Evolutionary conservation across 2,329 filamentous ascomycete genomes (phyloP), one percentile per base, ranked within the genome.

Genomic region (Chrysosphaeria jannelii): DNA sequence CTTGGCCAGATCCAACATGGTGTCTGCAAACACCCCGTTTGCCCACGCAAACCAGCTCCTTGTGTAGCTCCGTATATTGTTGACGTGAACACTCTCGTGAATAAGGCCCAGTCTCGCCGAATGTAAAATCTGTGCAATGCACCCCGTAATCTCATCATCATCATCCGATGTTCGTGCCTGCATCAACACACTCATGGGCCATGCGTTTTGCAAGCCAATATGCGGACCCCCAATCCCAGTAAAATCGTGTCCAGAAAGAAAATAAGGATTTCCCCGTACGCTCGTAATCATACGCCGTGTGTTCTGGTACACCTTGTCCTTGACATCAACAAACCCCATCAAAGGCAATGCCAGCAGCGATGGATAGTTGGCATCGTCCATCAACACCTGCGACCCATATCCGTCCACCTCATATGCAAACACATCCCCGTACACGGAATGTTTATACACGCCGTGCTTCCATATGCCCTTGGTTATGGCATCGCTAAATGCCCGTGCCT

Each of bases 21-120:
- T 74, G 46, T 81, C 69, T 8, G 72, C 70, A 43, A 79, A 85
- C n/a, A 88, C 59, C 0, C 69, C 75, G 38, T 85, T 85, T 9
- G 74, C 72, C 75, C 75, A 85, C 1, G 74, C 68, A 39, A 85
- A 88, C 29, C 27, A 45, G 40, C 41, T 36, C 44, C 65, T 44
- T 9, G 64, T 69, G 39, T 65, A 71, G 12, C 56, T 47, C 19
- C 42, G 46, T 15, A 50, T 42, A 25, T 48, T 45, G 23, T 59
- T 50, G 12, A 70, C 64, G 34, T 66, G 52, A 24, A 74, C 51
- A 31, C 61, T 65, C 43, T 74, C 67, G 35, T 74, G 64, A 8
- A 72, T 49, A 28, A 74, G 39, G 0, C 67, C 66, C 13, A 66
- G 45, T n/a, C 47, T 45, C 31, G 56, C 60, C 31, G 57, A 51